These are phyloP conservation scores for Ogataea chonburiensis DNA, from an alignment of 805 yeast genomes.

Conservation along the genomic window DNA sequence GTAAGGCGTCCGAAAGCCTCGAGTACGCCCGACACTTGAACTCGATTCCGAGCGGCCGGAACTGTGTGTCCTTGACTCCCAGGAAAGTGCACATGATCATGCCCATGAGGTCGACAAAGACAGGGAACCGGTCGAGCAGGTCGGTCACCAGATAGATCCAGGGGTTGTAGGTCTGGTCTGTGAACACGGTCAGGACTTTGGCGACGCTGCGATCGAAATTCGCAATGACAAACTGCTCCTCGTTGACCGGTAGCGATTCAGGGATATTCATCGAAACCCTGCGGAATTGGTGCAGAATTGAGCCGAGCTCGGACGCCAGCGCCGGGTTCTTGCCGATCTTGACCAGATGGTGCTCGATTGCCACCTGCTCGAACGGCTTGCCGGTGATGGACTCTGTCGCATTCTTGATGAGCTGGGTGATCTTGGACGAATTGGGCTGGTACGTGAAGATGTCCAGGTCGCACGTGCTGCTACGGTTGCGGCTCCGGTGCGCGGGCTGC, in stretches of 20 bases:
- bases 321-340: conserved; percentile 18
- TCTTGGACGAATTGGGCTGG: conserved; percentile 1
- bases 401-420: conserved; percentile 11
- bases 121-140: conserved; percentile 12
- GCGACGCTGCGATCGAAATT: conserved; percentile 16
- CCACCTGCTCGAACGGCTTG: conserved; percentile 16
- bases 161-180: conserved; percentile 11
- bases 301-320: conserved; percentile 16
- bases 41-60: conserved; percentile 13
- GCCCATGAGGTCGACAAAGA: conserved; percentile 17
- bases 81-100: conserved; percentile 19
- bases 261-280: background rate
- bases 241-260: conserved; percentile 4
- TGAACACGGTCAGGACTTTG: conserved; percentile 16
- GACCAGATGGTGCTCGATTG: conserved; percentile 18
- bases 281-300: conserved; percentile 14
- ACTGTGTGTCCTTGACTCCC: conserved; percentile 8
- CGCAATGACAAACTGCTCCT: conserved; percentile 14
- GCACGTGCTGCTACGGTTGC: background rate
- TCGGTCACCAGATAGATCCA: conserved; percentile 18
- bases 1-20: conserved; percentile 15
- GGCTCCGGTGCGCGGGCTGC: too few species aligned
- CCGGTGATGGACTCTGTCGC: conserved; percentile 22
- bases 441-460: background rate
- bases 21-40: conserved; percentile 15